Conservation (phyloP, 257 asterid genomes). For the Nicotiana noctiflora region DNA sequence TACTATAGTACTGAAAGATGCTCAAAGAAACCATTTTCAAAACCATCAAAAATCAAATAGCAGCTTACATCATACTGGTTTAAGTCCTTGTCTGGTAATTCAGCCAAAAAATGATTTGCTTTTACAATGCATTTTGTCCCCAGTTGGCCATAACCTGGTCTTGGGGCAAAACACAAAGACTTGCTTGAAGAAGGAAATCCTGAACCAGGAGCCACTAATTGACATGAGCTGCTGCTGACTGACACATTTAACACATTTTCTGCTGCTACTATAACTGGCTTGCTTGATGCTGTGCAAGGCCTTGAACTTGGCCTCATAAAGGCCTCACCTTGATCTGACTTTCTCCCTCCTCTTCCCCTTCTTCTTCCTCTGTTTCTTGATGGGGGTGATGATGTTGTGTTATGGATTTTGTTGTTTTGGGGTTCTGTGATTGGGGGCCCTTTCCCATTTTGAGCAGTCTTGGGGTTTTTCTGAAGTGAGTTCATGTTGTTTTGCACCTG, state of each 20-base stretch:
- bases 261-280: slow-evolving; percentile 23
- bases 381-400: slow-evolving; percentile 55
- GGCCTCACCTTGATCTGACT: slow-evolving; percentile 73
- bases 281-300: slow-evolving; percentile 70
- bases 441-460: slow-evolving; percentile 51
- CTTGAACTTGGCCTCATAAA: slow-evolving; percentile 79
- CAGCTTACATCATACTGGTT: slow-evolving; percentile 91
- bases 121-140: slow-evolving; percentile 93
- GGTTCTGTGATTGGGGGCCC: slow-evolving; percentile 56
- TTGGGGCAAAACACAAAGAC: slow-evolving; percentile 57
- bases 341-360: slow-evolving; percentile 75
- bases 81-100: slow-evolving; percentile 89
- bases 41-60: background rate
- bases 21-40: background rate
- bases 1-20: slow-evolving; percentile 13
- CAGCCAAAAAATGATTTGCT: slow-evolving; percentile 96
- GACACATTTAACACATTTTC: slow-evolving; percentile 23
- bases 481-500: slow-evolving; percentile 44
- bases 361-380: slow-evolving; percentile 73
- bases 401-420: slow-evolving; percentile 34
- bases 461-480: slow-evolving; percentile 41
- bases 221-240: slow-evolving; percentile 14
- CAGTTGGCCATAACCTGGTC: slow-evolving; percentile 91
- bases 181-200: slow-evolving; percentile 74
- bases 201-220: slow-evolving; percentile 10